Evolutionary conservation across 495 filamentous ascomycete species (phyloP).

Genomic region (Penicillium dipodomyicola): DNA sequence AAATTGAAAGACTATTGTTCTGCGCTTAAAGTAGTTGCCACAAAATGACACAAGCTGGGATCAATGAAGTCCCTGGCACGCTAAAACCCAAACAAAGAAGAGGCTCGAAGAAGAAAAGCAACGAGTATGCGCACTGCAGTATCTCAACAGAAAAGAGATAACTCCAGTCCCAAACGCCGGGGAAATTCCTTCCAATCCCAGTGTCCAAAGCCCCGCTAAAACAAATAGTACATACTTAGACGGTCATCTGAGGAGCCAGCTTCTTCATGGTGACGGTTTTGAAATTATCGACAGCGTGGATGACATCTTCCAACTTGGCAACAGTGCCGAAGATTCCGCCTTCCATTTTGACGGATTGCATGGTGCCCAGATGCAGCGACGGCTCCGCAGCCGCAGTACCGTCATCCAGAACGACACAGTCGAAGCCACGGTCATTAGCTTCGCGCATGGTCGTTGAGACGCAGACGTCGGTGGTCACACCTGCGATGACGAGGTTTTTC

Average conservation of each 20-base stretch:
- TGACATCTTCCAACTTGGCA: conserved; percentile 46
- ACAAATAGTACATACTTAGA: conserved; percentile 18
- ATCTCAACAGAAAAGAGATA: conserved; percentile 10
- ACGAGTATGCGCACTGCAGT: conserved; percentile 8
- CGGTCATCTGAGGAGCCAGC: conserved; percentile 42
- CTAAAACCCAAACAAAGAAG: background rate
- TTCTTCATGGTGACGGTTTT: conserved; percentile 46
- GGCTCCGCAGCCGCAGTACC: conserved; percentile 51
- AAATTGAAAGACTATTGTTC: background rate
- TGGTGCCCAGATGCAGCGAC: conserved; percentile 47
- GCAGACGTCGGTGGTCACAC: conserved; percentile 70
- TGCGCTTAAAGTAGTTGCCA: background rate
- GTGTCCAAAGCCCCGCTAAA: conserved; percentile 19
- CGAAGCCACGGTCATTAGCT: conserved; percentile 71
- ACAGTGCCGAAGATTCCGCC: conserved; percentile 60
- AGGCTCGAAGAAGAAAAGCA: background rate
- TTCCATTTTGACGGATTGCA: conserved; percentile 56
- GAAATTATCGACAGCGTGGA: conserved; percentile 48
- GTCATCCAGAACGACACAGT: conserved; percentile 60
- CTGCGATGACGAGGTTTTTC: conserved; percentile 63
- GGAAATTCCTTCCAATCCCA: conserved; percentile 10
- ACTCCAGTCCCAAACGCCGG: conserved; percentile 18
- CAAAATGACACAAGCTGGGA: background rate
- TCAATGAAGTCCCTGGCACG: background rate
- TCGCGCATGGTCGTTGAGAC: conserved; percentile 68